These are phyloP conservation scores for Marasmius tenuissimus DNA, from an alignment of 1,284 basidiomycete species.

Conservation along the genomic window DNA sequence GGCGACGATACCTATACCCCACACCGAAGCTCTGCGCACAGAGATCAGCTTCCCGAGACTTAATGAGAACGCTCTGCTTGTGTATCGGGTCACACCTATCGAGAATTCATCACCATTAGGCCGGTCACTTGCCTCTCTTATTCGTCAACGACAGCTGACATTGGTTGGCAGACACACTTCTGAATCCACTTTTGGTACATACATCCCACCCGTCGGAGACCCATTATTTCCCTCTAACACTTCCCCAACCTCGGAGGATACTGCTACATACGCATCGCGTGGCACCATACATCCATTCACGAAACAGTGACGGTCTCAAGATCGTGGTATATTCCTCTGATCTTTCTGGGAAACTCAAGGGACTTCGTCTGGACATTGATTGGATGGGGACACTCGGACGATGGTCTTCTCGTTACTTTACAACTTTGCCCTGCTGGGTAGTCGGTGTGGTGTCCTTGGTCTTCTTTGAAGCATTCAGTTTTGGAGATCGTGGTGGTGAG, in stretches of 20 bases:
- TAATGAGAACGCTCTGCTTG: conserved; percentile 58
- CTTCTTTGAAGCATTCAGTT: conserved; percentile 51
- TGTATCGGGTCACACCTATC: conserved; percentile 51
- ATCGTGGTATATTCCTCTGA: conserved; percentile 61
- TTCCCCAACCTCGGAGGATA: conserved; percentile 34
- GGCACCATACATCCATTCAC: conserved; percentile 58
- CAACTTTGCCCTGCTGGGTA: conserved; percentile 68
- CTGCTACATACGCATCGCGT: conserved; percentile 72
- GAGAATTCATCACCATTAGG: conserved; percentile 5
- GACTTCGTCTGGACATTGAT: conserved; percentile 58
- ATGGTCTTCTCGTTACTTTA: conserved; percentile 71
- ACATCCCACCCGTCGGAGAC: conserved; percentile 60
- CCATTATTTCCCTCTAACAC: conserved; percentile 63
- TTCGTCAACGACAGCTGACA: conserved; percentile 6
- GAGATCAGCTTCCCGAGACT: conserved; percentile 47
- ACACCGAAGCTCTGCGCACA: conserved; percentile 28
- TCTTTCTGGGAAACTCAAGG: conserved; percentile 45
- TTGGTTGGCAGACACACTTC: conserved; percentile 39
- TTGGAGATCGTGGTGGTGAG: conserved; percentile 29
- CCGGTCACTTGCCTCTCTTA: neutral
- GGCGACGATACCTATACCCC: conserved; percentile 29
- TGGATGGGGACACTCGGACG: conserved; percentile 71
- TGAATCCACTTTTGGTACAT: conserved; percentile 60
- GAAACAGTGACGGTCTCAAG: conserved; percentile 38
- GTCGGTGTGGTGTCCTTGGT: conserved; percentile 62